A percentile compares a stretch with the other conserved stretches of the same genome.
Evolutionary conservation across 441 rosid genomes (phyloP).

Genomic region (Aleurites moluccanus): DNA sequence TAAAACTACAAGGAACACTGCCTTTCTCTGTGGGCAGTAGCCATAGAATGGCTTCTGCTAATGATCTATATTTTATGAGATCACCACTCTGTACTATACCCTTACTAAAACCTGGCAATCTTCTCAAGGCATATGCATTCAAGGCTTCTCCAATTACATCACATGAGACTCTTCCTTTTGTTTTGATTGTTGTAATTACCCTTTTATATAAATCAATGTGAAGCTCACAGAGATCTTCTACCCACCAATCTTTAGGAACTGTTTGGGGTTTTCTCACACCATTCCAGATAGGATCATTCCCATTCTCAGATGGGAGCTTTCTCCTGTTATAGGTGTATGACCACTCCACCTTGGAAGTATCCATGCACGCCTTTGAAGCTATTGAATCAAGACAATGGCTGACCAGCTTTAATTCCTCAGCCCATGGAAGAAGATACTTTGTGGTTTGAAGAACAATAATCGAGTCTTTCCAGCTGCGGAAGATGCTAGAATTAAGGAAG

Average conservation of each 20-base stretch:
- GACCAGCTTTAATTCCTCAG: constrained; percentile 77
- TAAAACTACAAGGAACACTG: constrained; percentile 62
- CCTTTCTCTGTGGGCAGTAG: constrained; percentile 68
- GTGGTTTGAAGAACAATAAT: constrained; percentile 83
- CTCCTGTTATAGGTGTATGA: constrained; percentile 85
- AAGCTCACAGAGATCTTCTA: constrained; percentile 88
- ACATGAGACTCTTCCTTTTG: constrained; percentile 50
- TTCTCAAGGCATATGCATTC: constrained; percentile 64
- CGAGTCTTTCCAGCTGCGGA: constrained; percentile 91
- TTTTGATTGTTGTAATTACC: constrained; percentile 59
- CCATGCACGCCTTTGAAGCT: constrained; percentile 71
- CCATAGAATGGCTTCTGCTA: constrained; percentile 64
- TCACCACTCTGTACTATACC: constrained; percentile 57
- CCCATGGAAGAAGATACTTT: constrained; percentile 62
- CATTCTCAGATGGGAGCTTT: constrained; percentile 64
- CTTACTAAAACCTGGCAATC: constrained; percentile 75
- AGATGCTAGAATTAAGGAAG: constrained; percentile 81
- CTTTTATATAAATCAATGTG: constrained; percentile 69
- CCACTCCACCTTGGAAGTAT: constrained; percentile 80
- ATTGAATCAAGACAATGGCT: constrained; percentile 80
- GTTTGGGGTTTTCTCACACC: constrained; percentile 53
- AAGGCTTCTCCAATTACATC: constrained; percentile 80
- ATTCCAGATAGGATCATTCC: constrained; percentile 53
- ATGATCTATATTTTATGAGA: constrained; percentile 48
- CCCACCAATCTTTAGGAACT: constrained; percentile 98